phyloP scores from a whole-genome alignment of 148 eudicot genomes.

The Rhododendron griersonianum region DNA sequence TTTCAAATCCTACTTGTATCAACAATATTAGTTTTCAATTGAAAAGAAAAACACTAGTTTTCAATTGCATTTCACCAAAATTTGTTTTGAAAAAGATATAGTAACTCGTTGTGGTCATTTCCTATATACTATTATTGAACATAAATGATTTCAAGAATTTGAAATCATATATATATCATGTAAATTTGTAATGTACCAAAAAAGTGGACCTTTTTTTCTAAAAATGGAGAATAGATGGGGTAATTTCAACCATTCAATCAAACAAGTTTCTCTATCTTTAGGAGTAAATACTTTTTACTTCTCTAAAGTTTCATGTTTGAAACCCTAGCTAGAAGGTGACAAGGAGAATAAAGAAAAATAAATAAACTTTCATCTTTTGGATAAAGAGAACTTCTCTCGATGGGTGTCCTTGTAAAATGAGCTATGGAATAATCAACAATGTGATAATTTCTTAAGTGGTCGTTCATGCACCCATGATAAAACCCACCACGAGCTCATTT shows the following conservation, averaged over 20 bases:
- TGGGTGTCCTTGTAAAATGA: not conserved
- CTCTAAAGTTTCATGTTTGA: not conserved
- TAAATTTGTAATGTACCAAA: not conserved
- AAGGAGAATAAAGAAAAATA: not conserved
- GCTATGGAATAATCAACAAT: not conserved
- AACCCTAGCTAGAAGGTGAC: not conserved
- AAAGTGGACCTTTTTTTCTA: not conserved
- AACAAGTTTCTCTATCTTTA: not conserved
- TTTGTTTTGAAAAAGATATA: not conserved
- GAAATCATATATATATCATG: not conserved
- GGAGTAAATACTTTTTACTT: not conserved
- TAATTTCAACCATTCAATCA: not conserved
- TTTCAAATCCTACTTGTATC: not conserved
- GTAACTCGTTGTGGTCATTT: not conserved
- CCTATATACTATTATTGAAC: not conserved
- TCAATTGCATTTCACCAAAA: not conserved
- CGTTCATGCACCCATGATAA: not conserved
- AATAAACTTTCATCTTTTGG: slow-evolving; percentile 6
- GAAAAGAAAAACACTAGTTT: not conserved
- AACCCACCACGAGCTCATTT: not conserved
- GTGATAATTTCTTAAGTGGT: not conserved
- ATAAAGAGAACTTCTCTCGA: not conserved
- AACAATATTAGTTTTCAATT: not conserved
- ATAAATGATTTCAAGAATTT: not conserved
- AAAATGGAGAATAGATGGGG: not conserved